Evolutionary conservation across 2,329 filamentous ascomycete genomes (phyloP).

Genomic region (Trichoderma asperellum): DNA sequence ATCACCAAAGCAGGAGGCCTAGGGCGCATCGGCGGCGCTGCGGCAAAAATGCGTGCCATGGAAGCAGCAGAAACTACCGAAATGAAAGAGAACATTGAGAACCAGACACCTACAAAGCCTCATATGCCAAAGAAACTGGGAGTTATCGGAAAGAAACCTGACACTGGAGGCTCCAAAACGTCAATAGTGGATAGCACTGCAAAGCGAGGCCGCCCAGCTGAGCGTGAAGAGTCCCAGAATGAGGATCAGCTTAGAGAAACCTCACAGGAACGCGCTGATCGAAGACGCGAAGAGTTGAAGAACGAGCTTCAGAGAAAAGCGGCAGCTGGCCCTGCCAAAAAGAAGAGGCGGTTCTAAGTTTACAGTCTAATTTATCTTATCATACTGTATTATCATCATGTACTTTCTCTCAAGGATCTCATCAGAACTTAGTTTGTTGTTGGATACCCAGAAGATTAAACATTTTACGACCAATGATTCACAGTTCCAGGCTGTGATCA

Average conservation of each 20-base stretch:
- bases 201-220: conserved; percentile 18
- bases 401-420: neutral
- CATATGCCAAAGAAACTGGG: conserved; percentile 39
- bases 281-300: conserved; percentile 56
- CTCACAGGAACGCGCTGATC: conserved; percentile 52
- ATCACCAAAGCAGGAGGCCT: conserved; percentile 41
- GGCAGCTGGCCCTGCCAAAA: conserved; percentile 55
- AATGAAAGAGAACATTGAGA: conserved; percentile 19
- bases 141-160: conserved; percentile 42
- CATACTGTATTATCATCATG: neutral
- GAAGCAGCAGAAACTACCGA: conserved; percentile 22
- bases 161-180: conserved; percentile 3
- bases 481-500: neutral
- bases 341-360: conserved; percentile 58
- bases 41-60: conserved; percentile 32
- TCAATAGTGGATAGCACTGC: neutral
- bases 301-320: conserved; percentile 55
- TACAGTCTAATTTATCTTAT: neutral
- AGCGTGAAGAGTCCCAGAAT: conserved; percentile 32
- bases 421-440: neutral
- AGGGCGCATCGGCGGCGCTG: conserved; percentile 49
- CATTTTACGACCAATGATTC: neutral
- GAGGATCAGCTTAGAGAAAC: conserved; percentile 47
- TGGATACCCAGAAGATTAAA: neutral
- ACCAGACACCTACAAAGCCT: conserved; percentile 24